These are phyloP conservation scores for Termitomyces sp. DNA, from an alignment of 768 basidiomycete genomes.

Conservation along the genomic window DNA sequence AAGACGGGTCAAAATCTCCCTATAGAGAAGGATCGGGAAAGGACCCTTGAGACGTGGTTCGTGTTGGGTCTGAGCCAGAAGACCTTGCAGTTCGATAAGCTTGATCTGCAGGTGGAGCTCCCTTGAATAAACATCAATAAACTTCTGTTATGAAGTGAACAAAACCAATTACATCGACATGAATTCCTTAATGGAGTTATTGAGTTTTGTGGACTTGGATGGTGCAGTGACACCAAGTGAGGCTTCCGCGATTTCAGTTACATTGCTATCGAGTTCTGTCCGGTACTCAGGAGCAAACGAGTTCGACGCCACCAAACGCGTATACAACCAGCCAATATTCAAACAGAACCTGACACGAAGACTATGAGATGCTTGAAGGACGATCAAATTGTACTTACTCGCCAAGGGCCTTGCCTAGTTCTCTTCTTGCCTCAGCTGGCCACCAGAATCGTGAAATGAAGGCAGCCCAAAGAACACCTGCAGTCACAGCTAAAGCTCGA, in stretches of 20 bases:
- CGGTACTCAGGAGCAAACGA: slow-evolving; percentile 55
- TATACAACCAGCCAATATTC: slow-evolving; percentile 93
- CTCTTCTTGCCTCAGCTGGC: slow-evolving; percentile 90
- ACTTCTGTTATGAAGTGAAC: not conserved
- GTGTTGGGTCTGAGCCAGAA: slow-evolving; percentile 86
- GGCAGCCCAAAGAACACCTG: slow-evolving; percentile 86
- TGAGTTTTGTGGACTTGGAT: slow-evolving; percentile 38
- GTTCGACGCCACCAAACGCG: slow-evolving; percentile 83
- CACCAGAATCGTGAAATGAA: slow-evolving; percentile 90
- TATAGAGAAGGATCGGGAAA: slow-evolving; percentile 83
- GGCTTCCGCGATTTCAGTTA: slow-evolving; percentile 20
- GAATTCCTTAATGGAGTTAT: slow-evolving; percentile 72
- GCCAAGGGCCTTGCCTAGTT: slow-evolving; percentile 78
- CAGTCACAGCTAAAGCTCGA: slow-evolving; percentile 74
- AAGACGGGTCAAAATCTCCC: slow-evolving; percentile 72
- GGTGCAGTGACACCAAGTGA: slow-evolving; percentile 24
- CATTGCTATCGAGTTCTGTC: slow-evolving; percentile 19
- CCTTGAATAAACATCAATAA: slow-evolving; percentile 38
- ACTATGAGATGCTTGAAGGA: slow-evolving; percentile 1
- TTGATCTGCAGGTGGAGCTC: slow-evolving; percentile 93
- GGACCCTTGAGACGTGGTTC: slow-evolving; percentile 96
- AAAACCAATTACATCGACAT: slow-evolving; percentile 75
- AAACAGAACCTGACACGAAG: slow-evolving; percentile 66
- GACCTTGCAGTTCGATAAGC: slow-evolving; percentile 75
- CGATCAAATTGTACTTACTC: slow-evolving; percentile 46